A percentile compares a stretch with the other conserved stretches of the same genome.
These are phyloP conservation scores for Auriculariales sp. DNA, from an alignment of 768 basidiomycete species.

Conservation along the genomic window DNA sequence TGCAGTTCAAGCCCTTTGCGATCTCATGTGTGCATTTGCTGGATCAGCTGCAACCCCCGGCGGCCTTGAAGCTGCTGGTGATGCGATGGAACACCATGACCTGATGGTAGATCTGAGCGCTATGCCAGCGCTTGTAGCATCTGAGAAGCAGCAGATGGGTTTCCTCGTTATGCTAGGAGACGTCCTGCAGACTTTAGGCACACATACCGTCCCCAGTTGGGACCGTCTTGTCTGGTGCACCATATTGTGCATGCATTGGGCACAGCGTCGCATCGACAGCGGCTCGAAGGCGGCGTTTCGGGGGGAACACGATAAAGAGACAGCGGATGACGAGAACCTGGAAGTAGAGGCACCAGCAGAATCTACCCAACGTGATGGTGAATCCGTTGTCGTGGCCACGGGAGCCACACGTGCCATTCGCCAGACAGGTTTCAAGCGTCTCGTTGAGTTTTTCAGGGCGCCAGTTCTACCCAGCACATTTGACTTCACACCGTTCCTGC, in stretches of 20 bases:
- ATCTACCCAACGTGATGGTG: constrained; percentile 16
- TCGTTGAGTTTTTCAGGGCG: constrained; percentile 76
- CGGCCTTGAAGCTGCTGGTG: constrained; percentile 9
- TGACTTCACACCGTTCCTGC: constrained; percentile 61
- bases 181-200: constrained; percentile 68
- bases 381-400: too few relatives aligned
- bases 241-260: constrained; percentile 46
- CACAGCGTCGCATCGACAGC: constrained; percentile 42
- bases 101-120: constrained; percentile 10
- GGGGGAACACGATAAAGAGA: constrained; percentile 12
- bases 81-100: constrained; percentile 16
- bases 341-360: constrained; percentile 23
- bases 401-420: constrained; percentile 48
- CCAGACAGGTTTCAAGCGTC: constrained; percentile 70
- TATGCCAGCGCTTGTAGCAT: too few relatives aligned
- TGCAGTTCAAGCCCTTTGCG: constrained; percentile 65
- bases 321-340: constrained; percentile 21
- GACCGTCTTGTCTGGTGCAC: constrained; percentile 56
- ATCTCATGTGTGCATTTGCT: constrained; percentile 48
- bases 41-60: constrained; percentile 15
- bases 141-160: constrained; percentile 56
- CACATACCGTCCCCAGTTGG: constrained; percentile 57
- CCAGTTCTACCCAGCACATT: constrained; percentile 37
- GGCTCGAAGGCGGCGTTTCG: constrained; percentile 1
- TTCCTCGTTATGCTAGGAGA: constrained; percentile 77